phyloP scores from a whole-genome alignment of 345 rosid genomes.

The Citrus reticulata region DNA sequence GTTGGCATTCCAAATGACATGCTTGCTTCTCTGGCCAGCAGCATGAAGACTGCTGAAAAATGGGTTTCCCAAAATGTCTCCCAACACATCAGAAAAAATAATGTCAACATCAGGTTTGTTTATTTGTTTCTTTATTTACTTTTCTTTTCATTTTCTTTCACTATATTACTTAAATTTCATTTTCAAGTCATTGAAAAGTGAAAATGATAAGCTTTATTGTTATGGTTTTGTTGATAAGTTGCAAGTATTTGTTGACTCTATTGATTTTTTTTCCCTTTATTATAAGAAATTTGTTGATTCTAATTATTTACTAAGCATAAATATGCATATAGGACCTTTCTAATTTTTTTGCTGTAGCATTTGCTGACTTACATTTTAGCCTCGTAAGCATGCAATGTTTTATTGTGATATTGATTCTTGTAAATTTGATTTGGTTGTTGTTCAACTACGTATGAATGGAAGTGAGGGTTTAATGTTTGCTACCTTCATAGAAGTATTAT shows the following conservation, averaged over 20 bases:
- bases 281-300: neutral
- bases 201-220: neutral
- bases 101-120: conserved; percentile 75
- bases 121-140: conserved; percentile 1
- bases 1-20: conserved; percentile 97
- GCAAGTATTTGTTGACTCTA: neutral
- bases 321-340: too few relatives aligned
- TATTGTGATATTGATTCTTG: neutral
- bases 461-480: neutral
- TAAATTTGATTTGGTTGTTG: neutral
- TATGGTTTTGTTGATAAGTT: neutral
- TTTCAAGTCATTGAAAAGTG: neutral
- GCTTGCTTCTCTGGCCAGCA: conserved; percentile 62
- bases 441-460: neutral
- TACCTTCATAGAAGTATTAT: neutral
- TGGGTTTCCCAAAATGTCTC: conserved; percentile 92
- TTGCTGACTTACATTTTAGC: neutral
- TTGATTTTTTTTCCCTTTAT: neutral
- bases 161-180: neutral
- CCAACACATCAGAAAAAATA: conserved; percentile 45
- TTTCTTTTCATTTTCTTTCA: neutral
- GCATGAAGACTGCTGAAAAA: conserved; percentile 77
- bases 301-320: too few relatives aligned
- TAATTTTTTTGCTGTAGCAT: too few relatives aligned
- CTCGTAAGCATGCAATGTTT: neutral